Conservation (phyloP, 768 basidiomycete genomes). For the Leccinum imitatum region DNA sequence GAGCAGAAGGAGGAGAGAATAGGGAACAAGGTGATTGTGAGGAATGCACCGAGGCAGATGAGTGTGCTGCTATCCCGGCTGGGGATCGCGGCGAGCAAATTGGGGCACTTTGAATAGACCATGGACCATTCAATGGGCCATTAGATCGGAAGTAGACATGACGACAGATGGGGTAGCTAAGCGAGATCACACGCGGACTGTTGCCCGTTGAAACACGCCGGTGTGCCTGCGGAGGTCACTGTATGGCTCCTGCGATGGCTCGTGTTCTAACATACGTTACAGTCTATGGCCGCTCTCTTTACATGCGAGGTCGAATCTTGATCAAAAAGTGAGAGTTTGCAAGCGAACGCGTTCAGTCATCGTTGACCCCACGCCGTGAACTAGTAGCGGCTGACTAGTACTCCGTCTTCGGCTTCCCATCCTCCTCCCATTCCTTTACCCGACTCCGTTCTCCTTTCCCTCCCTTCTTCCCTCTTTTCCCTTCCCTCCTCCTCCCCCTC, state of each 20-base stretch:
- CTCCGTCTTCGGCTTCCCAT: constrained; percentile 9
- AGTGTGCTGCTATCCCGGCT: constrained; percentile 44
- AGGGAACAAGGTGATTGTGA: constrained; percentile 28
- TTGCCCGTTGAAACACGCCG: constrained; percentile 10
- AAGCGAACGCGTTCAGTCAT: not conserved
- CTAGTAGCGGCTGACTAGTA: constrained; percentile 32
- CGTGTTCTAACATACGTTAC: not conserved
- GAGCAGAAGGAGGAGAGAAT: constrained; percentile 31
- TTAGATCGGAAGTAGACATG: constrained; percentile 3
- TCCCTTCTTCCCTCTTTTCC: not conserved
- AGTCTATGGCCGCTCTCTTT: constrained; percentile 6
- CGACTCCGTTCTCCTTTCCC: not conserved
- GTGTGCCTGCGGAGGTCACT: constrained; percentile 19
- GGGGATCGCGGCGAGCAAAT: constrained; percentile 43
- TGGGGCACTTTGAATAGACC: constrained; percentile 50
- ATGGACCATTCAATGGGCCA: not conserved
- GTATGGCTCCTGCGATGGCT: constrained; percentile 2
- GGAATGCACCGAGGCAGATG: constrained; percentile 42
- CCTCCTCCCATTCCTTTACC: not conserved
- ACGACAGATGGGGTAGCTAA: constrained; percentile 3
- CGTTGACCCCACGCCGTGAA: not conserved
- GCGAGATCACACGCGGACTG: not conserved
- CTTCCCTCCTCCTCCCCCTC: not conserved
- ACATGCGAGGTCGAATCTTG: not conserved
- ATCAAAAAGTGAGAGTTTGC: constrained; percentile 1